These are phyloP conservation scores for Wallacemonas sp. DNA, from an alignment of 208 protist genomes.

Conservation along the genomic window DNA sequence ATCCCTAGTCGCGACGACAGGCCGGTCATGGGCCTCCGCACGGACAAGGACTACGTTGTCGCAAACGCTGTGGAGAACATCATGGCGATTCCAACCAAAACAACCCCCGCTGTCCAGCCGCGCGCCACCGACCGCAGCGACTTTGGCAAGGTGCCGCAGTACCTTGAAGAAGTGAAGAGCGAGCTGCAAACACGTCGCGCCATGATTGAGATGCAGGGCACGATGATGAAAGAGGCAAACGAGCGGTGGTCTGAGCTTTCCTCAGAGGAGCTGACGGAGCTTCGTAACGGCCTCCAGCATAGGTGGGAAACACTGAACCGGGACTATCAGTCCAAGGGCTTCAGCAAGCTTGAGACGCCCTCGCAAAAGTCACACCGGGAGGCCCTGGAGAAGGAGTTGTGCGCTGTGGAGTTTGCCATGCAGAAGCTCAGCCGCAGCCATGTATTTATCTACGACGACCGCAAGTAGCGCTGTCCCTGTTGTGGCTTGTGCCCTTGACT, in stretches of 20 bases:
- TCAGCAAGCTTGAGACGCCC: slow-evolving; percentile 90
- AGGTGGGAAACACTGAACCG: slow-evolving; percentile 92
- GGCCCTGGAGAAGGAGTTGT: slow-evolving; percentile 75
- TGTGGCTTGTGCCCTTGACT: background rate
- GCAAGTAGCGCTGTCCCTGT: slow-evolving; percentile 42
- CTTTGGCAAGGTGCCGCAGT: slow-evolving; percentile 91
- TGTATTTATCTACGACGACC: slow-evolving; percentile 87
- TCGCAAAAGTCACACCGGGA: slow-evolving; percentile 87
- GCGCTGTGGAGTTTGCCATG: slow-evolving; percentile 87
- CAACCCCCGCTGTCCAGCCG: slow-evolving; percentile 39
- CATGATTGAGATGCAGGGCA: slow-evolving; percentile 43
- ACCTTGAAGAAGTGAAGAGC: slow-evolving; percentile 90
- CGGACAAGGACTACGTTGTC: slow-evolving; percentile 95
- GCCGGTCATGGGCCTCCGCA: slow-evolving; percentile 93
- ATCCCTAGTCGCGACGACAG: slow-evolving; percentile 80
- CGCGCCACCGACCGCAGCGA: slow-evolving; percentile 69
- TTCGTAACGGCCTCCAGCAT: slow-evolving; percentile 86
- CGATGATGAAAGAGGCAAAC: slow-evolving; percentile 40
- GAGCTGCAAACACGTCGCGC: slow-evolving; percentile 80
- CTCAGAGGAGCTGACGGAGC: slow-evolving; percentile 68
- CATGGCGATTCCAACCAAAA: slow-evolving; percentile 82
- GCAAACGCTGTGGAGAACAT: slow-evolving; percentile 95
- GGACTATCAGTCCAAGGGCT: slow-evolving; percentile 92
- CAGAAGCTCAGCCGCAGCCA: slow-evolving; percentile 86
- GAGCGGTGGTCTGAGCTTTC: slow-evolving; percentile 84